Percentiles rank a stretch among this genome's conserved stretches.
phyloP scores from a whole-genome alignment of 2,329 filamentous ascomycete genomes.

The Fusarium anguioides region DNA sequence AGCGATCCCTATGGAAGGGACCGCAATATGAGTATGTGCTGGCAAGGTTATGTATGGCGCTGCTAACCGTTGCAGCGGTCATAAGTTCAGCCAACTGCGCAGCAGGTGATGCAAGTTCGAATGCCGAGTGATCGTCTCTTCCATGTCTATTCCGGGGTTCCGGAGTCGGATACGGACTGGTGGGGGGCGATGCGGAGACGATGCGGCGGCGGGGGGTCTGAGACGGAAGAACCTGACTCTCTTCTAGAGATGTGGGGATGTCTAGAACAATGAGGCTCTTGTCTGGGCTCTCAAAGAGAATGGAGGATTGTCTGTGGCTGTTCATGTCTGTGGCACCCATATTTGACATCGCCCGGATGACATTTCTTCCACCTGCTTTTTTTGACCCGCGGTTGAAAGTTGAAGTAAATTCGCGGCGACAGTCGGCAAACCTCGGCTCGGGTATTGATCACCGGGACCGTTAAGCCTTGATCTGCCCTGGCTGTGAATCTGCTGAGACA shows the following conservation, averaged over 20 bases:
- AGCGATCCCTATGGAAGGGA: constrained; percentile 60
- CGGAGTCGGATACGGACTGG: constrained; percentile 61
- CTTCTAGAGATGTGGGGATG: constrained; percentile 75
- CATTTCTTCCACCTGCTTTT: constrained; percentile 16
- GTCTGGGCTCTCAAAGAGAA: constrained; percentile 50
- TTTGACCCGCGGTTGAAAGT: constrained; percentile 23
- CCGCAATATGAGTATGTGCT: constrained; percentile 50
- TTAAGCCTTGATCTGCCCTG: neutral
- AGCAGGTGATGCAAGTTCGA: constrained; percentile 51
- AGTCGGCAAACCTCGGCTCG: constrained; percentile 48
- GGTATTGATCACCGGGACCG: constrained; percentile 40
- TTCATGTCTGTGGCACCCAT: constrained; percentile 12
- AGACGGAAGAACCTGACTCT: constrained; percentile 66
- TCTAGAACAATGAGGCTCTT: constrained; percentile 70
- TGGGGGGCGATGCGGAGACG: constrained; percentile 58
- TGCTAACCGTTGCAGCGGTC: constrained; percentile 58
- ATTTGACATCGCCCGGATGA: constrained; percentile 4
- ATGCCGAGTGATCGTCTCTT: constrained; percentile 42
- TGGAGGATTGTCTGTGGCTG: constrained; percentile 38
- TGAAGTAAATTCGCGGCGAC: constrained; percentile 32
- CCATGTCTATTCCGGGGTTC: constrained; percentile 54
- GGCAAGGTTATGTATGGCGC: constrained; percentile 56
- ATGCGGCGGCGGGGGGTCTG: constrained; percentile 55
- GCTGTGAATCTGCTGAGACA: constrained; percentile 16
- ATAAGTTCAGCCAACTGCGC: constrained; percentile 67